A percentile compares a stretch with the other conserved stretches of the same genome.
Evolutionary conservation across 192 early-diverging fungal genomes (phyloP).

Genomic region (Chytriomyces sp.): DNA sequence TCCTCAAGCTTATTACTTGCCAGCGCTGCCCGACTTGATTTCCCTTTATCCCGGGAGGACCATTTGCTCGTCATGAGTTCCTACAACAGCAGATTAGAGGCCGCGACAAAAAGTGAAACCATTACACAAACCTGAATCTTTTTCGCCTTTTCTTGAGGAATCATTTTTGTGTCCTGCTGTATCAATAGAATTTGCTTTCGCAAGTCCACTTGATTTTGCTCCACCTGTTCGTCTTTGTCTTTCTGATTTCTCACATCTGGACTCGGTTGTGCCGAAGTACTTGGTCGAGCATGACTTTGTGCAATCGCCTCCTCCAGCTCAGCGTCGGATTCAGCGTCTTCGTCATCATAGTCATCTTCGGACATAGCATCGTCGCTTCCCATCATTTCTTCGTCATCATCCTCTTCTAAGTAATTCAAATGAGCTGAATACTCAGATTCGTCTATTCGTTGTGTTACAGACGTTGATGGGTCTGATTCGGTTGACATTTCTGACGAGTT

Average conservation of each 20-base stretch:
- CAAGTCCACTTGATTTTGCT: constrained; percentile 53
- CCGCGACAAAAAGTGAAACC: background rate
- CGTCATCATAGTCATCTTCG: constrained; percentile 34
- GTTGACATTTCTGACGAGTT: background rate
- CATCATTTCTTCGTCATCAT: constrained; percentile 9
- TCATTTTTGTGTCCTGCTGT: constrained; percentile 56
- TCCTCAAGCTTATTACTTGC: constrained; percentile 42
- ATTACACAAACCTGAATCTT: constrained; percentile 64
- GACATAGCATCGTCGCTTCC: constrained; percentile 15
- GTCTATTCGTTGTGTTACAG: background rate
- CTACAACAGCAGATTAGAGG: constrained; percentile 35
- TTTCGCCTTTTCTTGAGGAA: constrained; percentile 64
- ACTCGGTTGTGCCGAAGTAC: background rate
- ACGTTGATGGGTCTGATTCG: background rate
- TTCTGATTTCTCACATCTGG: no score
- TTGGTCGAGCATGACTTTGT: background rate
- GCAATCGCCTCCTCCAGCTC: constrained; percentile 17
- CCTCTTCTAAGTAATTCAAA: background rate
- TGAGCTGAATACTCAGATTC: background rate
- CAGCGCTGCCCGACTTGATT: constrained; percentile 14
- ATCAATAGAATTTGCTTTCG: constrained; percentile 70
- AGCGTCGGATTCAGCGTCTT: constrained; percentile 10
- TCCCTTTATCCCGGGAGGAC: constrained; percentile 46
- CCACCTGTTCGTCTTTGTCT: constrained; percentile 20
- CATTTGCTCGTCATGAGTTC: constrained; percentile 60